Percentiles rank a stretch among this genome's conserved stretches.
phyloP scores from a whole-genome alignment of 2,329 filamentous ascomycete species.

The Fusarium circinatum region DNA sequence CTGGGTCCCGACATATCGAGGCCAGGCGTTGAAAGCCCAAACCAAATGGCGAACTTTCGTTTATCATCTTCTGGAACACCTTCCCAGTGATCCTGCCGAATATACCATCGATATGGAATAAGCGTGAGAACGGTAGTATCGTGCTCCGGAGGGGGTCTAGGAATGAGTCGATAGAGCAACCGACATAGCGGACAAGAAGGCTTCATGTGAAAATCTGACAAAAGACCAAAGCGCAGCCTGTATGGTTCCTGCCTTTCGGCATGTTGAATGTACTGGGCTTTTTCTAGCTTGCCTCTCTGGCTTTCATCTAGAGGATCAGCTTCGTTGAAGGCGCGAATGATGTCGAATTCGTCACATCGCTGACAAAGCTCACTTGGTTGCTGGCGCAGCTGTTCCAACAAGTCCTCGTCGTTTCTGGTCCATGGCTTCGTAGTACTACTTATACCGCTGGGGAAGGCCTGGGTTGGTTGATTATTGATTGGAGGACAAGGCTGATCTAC shows the following conservation, averaged over 20 bases:
- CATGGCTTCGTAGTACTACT: neutral
- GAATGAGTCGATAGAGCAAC: neutral
- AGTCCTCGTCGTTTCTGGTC: neutral
- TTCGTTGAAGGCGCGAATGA: neutral
- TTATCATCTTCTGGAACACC: neutral
- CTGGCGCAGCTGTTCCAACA: neutral
- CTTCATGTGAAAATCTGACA: neutral
- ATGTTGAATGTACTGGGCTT: neutral
- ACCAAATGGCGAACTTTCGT: neutral
- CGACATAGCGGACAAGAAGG: neutral
- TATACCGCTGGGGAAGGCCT: too few relatives aligned
- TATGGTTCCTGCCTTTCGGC: neutral
- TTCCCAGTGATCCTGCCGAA: neutral
- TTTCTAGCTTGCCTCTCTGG: neutral
- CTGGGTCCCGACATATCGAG: neutral
- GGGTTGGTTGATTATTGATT: neutral
- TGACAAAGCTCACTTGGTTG: neutral
- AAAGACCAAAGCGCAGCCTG: neutral
- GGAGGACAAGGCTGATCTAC: neutral
- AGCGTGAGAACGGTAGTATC: neutral
- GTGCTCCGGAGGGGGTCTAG: neutral
- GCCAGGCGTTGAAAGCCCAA: neutral
- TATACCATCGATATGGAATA: neutral
- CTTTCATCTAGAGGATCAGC: neutral
- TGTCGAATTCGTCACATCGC: neutral